Evolutionary conservation across 2,329 filamentous ascomycete species (phyloP).

Genomic region (Intubia oerlemansii): DNA sequence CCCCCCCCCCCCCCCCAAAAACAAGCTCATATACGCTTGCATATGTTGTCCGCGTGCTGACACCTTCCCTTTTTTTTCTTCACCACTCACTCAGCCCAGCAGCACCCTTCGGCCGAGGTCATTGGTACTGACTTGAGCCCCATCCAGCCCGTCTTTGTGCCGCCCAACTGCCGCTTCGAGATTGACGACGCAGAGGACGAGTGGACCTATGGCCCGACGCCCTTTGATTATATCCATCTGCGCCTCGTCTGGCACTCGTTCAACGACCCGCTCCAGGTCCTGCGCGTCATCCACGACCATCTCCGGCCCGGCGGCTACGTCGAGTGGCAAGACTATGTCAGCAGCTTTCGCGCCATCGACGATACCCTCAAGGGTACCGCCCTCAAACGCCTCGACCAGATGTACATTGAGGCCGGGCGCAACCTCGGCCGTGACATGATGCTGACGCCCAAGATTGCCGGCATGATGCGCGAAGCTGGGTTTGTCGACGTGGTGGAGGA

Average conservation of each 20-base stretch:
- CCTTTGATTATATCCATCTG: constrained; percentile 38
- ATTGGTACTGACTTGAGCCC: constrained; percentile 28
- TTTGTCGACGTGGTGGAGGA: constrained; percentile 13
- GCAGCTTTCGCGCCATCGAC: constrained; percentile 13
- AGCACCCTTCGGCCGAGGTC: constrained; percentile 18
- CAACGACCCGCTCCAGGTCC: constrained; percentile 3
- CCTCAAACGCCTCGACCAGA: constrained; percentile 12
- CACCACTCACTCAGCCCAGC: constrained; percentile 17
- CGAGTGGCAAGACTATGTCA: constrained; percentile 16
- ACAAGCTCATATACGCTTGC: no score
- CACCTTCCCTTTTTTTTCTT: no score
- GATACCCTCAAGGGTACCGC: constrained; percentile 13
- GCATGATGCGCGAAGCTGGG: constrained; percentile 11
- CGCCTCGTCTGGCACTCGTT: constrained; percentile 13
- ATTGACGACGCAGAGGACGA: constrained; percentile 37
- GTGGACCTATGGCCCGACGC: constrained; percentile 22
- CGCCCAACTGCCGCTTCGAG: constrained; percentile 40
- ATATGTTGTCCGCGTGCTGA: no score
- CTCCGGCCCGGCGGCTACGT: constrained; percentile 15
- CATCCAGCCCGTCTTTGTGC: constrained; percentile 29
- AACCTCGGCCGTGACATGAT: constrained; percentile 13
- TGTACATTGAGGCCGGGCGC: constrained; percentile 11
- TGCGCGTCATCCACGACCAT: constrained; percentile 13
- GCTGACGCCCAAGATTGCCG: constrained; percentile 11
- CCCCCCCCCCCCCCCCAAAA: no score